Evolutionary conservation across 805 yeast genomes (phyloP).

Genomic region (Naumovozyma castellii): DNA sequence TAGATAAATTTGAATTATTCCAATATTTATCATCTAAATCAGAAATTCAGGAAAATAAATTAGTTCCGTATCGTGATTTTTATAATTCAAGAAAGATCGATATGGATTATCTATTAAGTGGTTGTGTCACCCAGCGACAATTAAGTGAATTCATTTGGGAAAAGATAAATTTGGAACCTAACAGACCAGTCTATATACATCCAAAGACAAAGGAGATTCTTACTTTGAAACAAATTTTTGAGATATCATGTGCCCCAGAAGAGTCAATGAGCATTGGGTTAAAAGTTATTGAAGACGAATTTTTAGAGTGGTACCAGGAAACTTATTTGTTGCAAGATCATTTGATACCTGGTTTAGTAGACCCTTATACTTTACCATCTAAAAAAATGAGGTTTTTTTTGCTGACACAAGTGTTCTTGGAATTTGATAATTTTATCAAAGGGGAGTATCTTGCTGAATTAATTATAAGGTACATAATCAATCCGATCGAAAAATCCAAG

Average conservation of each 20-base stretch:
- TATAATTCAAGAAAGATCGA: constrained; percentile 95
- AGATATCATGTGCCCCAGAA: constrained; percentile 5
- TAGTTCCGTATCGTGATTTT: constrained; percentile 47
- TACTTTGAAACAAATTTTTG: constrained; percentile 21
- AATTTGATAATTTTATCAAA: constrained; percentile 30
- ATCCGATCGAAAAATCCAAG: constrained; percentile 31
- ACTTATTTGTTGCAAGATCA: constrained; percentile 20
- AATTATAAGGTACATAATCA: constrained; percentile 26
- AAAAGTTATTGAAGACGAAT: constrained; percentile 26
- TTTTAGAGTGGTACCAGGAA: constrained; percentile 18
- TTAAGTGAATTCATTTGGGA: constrained; percentile 32
- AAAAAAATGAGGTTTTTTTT: constrained; percentile 17
- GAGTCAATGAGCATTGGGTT: constrained; percentile 19
- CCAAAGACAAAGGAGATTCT: constrained; percentile 10
- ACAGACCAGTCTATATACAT: constrained; percentile 27
- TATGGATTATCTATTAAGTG: constrained; percentile 21
- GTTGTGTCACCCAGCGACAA: constrained; percentile 24
- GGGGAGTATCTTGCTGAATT: constrained; percentile 34
- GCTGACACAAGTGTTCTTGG: constrained; percentile 30
- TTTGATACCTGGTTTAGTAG: constrained; percentile 4
- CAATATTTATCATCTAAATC: constrained; percentile 28
- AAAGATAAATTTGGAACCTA: constrained; percentile 30
- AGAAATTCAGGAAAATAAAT: constrained; percentile 30
- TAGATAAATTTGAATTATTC: constrained; percentile 31
- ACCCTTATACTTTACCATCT: constrained; percentile 7